phyloP scores from a whole-genome alignment of 352 stramenopile species.

The Pythium guiyangense region DNA sequence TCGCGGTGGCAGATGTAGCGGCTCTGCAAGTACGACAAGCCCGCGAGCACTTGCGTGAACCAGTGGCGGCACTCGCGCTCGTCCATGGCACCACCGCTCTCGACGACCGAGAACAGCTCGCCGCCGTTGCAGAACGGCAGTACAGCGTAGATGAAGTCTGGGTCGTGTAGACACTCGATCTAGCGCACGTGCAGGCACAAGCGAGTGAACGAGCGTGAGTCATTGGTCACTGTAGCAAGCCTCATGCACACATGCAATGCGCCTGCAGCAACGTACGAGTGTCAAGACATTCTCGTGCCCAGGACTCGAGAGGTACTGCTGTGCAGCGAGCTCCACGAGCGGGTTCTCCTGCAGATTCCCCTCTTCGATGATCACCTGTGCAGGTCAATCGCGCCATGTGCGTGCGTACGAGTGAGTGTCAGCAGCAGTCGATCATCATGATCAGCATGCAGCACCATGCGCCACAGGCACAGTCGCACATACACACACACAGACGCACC shows the following conservation, averaged over 20 bases:
- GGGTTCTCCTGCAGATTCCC: slow-evolving; percentile 86
- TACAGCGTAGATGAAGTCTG: slow-evolving; percentile 85
- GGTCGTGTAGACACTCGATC: slow-evolving; percentile 80
- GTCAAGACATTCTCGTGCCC: slow-evolving; percentile 83
- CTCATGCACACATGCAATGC: too few relatives aligned
- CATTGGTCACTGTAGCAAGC: too few relatives aligned
- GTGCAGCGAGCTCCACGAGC: slow-evolving; percentile 76
- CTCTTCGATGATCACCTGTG: slow-evolving; percentile 81
- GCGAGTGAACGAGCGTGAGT: background rate
- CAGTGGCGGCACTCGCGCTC: slow-evolving; percentile 74
- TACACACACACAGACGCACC: slow-evolving; percentile 20
- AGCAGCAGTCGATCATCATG: too few relatives aligned
- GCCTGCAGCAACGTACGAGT: slow-evolving; percentile 60
- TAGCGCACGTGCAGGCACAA: slow-evolving; percentile 13
- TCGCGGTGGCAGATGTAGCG: slow-evolving; percentile 85
- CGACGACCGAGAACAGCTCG: slow-evolving; percentile 80
- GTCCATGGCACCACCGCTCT: slow-evolving; percentile 76
- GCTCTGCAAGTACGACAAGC: slow-evolving; percentile 78
- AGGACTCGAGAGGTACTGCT: slow-evolving; percentile 78
- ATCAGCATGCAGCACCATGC: too few relatives aligned
- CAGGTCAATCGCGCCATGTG: background rate
- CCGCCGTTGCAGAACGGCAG: slow-evolving; percentile 83
- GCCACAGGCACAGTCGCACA: too few relatives aligned
- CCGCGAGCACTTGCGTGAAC: slow-evolving; percentile 79
- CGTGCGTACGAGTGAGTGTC: slow-evolving; percentile 1